Evolutionary conservation across 2,329 filamentous ascomycete species (phyloP).

Genomic region (Pseudopyricularia cyperi): DNA sequence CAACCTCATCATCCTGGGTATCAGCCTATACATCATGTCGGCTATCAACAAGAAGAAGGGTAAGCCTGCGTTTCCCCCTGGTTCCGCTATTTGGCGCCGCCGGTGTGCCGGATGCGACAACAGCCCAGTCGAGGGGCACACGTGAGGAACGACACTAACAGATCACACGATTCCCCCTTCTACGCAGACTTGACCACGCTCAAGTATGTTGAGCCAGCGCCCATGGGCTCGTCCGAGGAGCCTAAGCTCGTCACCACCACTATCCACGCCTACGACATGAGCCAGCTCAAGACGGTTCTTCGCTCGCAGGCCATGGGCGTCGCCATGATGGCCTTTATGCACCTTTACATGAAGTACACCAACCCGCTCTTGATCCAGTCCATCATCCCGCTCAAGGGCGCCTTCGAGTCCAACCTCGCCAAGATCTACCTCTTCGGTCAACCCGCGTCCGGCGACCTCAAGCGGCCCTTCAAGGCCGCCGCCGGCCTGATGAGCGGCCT

Average conservation of each 20-base stretch:
- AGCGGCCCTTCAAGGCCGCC: slow-evolving; percentile 85
- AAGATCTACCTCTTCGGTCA: slow-evolving; percentile 90
- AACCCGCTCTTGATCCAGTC: slow-evolving; percentile 98
- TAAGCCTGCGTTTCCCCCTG: slow-evolving; percentile 27
- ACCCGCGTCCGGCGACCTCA: slow-evolving; percentile 78
- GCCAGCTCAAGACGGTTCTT: slow-evolving; percentile 73
- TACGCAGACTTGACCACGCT: slow-evolving; percentile 82
- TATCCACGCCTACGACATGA: slow-evolving; percentile 83
- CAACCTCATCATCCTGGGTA: slow-evolving; percentile 68
- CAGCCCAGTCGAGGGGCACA: no score
- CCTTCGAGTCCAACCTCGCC: slow-evolving; percentile 87
- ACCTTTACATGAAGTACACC: slow-evolving; percentile 98
- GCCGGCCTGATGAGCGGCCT: slow-evolving; percentile 74
- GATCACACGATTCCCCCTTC: neutral
- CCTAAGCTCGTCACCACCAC: slow-evolving; percentile 95
- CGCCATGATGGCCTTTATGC: slow-evolving; percentile 98
- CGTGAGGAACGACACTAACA: neutral
- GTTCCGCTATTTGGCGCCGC: neutral
- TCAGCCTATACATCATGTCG: slow-evolving; percentile 77
- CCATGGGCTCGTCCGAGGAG: slow-evolving; percentile 88
- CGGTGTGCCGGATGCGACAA: no score
- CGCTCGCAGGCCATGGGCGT: slow-evolving; percentile 91
- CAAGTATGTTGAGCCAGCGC: slow-evolving; percentile 94
- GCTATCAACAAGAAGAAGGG: slow-evolving; percentile 96
- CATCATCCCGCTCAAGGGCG: slow-evolving; percentile 94